Evolutionary conservation across 768 basidiomycete species (phyloP), one percentile per base, ranked within the genome.

Genomic region (Strobilomyces echinocephalus): DNA sequence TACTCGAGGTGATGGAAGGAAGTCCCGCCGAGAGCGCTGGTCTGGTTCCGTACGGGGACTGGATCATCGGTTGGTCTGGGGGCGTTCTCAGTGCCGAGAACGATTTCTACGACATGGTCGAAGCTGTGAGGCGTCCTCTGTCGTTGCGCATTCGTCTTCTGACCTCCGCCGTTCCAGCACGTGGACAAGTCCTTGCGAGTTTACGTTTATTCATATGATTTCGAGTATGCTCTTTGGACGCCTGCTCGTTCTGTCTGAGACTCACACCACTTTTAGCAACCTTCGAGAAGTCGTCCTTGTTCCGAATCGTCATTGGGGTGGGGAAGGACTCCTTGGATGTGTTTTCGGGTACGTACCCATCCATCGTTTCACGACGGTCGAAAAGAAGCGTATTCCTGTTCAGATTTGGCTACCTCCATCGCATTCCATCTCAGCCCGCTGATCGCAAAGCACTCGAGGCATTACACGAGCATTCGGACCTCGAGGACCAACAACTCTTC

Each of bases 241-340:
- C 39, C 2, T 7, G 11, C 31, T 49, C 50, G 24, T 4, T n/a
- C 28, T 39, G 47, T 33, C 43, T 34, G 30, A 46, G 24, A 36
- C 63, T 61, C 30, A 62, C 38, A 2, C 44, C 20, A 5, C 18
- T 44, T 61, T 52, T 61, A 97, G 94, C 68, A 89, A 92, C 39
- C 79, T 95, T 44, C 79, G 94, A 58, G 94, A 97, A 66, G 93
- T 95, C 15, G 91, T 97, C 31, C 72, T 97, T 20, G 91, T 97
- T 47, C 95, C 97, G 10, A 97, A 97, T 69, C 79, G 94, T 45
- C 91, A 95, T 60, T 97, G 95, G 95, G 95, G 95, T 42, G 95
- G 95, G 7, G 95, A 95, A 67, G 95, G 95, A 0, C 76, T 98
- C 26, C 76, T 98, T 12, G 95, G 95, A 39, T 97, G 95, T 62